Conservation (phyloP, 1,139 yeast genomes). For the Suhomyces chickasaworum region DNA sequence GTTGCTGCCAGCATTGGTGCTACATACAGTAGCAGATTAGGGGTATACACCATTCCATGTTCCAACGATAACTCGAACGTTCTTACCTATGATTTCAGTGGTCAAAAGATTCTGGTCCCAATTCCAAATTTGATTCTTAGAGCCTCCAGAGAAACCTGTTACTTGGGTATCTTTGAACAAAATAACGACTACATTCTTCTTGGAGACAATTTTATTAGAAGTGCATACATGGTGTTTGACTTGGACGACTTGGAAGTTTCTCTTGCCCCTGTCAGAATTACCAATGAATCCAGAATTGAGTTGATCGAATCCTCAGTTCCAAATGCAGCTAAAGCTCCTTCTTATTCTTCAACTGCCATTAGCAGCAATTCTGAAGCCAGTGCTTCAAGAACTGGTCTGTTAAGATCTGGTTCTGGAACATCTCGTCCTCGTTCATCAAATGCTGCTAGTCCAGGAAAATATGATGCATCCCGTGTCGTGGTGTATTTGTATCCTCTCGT, state of each 20-base stretch:
- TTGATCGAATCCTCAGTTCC: constrained; percentile 46
- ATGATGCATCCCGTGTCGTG: not conserved
- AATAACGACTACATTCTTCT: constrained; percentile 31
- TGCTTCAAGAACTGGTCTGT: constrained; percentile 14
- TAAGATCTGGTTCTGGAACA: not conserved
- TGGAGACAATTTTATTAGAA: constrained; percentile 76
- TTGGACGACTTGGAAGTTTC: constrained; percentile 65
- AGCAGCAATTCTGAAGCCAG: constrained; percentile 14
- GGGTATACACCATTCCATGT: constrained; percentile 35
- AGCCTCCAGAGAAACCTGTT: constrained; percentile 21
- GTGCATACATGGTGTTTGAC: constrained; percentile 79
- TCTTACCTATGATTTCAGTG: constrained; percentile 54
- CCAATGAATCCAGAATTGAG: constrained; percentile 46
- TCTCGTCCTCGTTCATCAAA: not conserved
- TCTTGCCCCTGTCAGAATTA: constrained; percentile 60
- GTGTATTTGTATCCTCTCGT: not conserved
- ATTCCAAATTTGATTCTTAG: constrained; percentile 36
- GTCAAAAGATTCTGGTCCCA: constrained; percentile 49
- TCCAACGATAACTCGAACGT: constrained; percentile 19
- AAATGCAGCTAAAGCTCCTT: constrained; percentile 43
- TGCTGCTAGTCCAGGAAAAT: not conserved
- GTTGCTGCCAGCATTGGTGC: constrained; percentile 36
- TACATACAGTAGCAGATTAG: constrained; percentile 29
- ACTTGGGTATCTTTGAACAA: constrained; percentile 35
- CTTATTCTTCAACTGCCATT: constrained; percentile 31